Evolutionary conservation across 768 basidiomycete species (phyloP).

Genomic region (Hygrocybe punicea): DNA sequence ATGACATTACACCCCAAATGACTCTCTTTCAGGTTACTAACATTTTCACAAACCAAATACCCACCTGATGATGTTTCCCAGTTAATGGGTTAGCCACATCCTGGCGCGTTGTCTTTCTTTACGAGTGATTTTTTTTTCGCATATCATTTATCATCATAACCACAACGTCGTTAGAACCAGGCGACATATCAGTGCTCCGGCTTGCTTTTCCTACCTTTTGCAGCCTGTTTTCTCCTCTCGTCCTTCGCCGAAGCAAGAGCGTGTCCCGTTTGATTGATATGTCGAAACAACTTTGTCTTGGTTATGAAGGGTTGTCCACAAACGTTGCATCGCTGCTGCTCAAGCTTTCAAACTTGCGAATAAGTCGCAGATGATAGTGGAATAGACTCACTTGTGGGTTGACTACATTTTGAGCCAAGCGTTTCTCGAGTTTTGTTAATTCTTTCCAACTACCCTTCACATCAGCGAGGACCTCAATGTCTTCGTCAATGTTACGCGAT

Average conservation of each 20-base stretch:
- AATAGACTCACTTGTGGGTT: no score
- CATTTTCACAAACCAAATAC: constrained; percentile 94
- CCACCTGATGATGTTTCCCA: constrained; percentile 91
- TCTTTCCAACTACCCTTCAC: no score
- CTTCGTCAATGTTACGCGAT: no score
- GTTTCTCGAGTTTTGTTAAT: no score
- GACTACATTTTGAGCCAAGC: no score
- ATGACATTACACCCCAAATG: background rate
- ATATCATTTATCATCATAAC: background rate
- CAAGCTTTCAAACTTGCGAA: background rate
- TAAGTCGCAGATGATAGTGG: no score
- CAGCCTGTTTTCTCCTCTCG: constrained; percentile 38
- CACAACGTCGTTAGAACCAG: no score
- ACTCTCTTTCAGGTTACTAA: constrained; percentile 62
- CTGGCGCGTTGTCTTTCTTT: background rate
- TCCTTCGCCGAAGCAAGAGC: constrained; percentile 47
- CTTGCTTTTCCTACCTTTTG: constrained; percentile 33
- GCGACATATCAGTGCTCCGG: background rate
- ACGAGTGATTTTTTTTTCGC: background rate
- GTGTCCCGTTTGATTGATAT: constrained; percentile 70
- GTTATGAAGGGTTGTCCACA: constrained; percentile 63
- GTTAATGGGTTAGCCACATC: constrained; percentile 69
- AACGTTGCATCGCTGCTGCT: constrained; percentile 58
- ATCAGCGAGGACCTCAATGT: no score
- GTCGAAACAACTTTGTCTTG: constrained; percentile 70